phyloP scores from a whole-genome alignment of 2,329 filamentous ascomycete genomes.

The Purpureocillium takamizusanense region DNA sequence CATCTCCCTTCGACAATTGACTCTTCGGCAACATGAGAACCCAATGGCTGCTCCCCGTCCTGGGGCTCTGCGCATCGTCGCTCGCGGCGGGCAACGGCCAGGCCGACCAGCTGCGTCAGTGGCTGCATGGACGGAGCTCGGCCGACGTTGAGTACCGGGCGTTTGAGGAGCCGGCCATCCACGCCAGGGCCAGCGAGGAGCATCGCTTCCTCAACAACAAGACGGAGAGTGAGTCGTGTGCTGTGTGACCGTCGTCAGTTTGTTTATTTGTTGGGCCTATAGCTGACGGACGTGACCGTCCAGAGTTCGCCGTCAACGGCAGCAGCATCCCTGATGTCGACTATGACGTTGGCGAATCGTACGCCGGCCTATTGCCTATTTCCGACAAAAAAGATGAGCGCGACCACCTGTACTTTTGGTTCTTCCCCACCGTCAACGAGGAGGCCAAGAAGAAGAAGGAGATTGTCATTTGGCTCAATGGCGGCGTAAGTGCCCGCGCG shows the following conservation, averaged over 20 bases:
- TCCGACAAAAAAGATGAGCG: conserved; percentile 35
- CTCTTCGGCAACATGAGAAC: neutral
- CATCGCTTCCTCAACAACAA: neutral
- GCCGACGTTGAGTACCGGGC: neutral
- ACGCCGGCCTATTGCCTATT: conserved; percentile 49
- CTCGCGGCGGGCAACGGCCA: neutral
- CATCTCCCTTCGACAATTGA: neutral
- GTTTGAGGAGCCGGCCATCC: neutral
- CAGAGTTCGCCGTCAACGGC: conserved; percentile 52
- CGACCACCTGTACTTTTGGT: conserved; percentile 55
- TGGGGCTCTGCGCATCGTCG: neutral
- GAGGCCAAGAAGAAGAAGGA: conserved; percentile 39
- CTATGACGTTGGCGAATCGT: conserved; percentile 54
- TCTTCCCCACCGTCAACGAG: conserved; percentile 48
- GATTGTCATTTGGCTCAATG: conserved; percentile 54
- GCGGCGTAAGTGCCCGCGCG: conserved; percentile 31
- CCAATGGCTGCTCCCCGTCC: neutral
- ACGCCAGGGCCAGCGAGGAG: neutral
- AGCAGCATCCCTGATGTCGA: conserved; percentile 52
- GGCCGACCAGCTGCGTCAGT: neutral
- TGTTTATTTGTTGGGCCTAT: too few relatives aligned
- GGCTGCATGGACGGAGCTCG: neutral
- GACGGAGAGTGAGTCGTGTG: neutral
- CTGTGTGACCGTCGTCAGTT: too few relatives aligned
- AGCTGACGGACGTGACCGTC: too few relatives aligned